Evolutionary conservation across 371 early-diverging fungal genomes (phyloP).

Genomic region (Actinomortierella wolfii): DNA sequence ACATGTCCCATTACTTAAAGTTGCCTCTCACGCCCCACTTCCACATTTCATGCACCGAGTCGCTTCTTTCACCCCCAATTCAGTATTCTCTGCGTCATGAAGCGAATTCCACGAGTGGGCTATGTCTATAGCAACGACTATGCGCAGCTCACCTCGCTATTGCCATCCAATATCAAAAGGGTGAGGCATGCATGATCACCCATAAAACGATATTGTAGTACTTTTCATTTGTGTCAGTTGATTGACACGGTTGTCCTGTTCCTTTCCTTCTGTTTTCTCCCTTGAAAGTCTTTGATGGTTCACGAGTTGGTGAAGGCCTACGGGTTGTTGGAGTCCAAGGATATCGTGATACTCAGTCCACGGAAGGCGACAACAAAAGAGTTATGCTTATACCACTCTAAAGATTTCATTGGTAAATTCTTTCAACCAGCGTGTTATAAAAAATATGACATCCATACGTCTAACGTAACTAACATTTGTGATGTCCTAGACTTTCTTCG

Average conservation of each 20-base stretch:
- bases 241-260: too few species aligned
- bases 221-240: too few species aligned
- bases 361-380: constrained; percentile 57
- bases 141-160: constrained; percentile 16
- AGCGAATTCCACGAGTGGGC: constrained; percentile 5
- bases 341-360: constrained; percentile 53
- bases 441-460: too few species aligned
- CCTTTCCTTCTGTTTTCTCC: too few species aligned
- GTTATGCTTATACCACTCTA: constrained; percentile 67
- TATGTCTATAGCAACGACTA: constrained; percentile 32
- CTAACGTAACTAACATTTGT: too few species aligned
- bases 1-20: too few species aligned
- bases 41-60: too few species aligned
- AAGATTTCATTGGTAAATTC: constrained; percentile 61
- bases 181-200: constrained; percentile 7
- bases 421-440: constrained; percentile 2
- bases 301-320: constrained; percentile 57
- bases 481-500: constrained; percentile 23
- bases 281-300: constrained; percentile 47
- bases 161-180: constrained; percentile 37
- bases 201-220: too few species aligned
- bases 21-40: too few species aligned
- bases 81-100: neutral
- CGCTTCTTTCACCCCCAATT: too few species aligned
- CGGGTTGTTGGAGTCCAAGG: constrained; percentile 19